Conservation (phyloP, 1,139 yeast genomes). For the Saccharomyces hybrid region DNA sequence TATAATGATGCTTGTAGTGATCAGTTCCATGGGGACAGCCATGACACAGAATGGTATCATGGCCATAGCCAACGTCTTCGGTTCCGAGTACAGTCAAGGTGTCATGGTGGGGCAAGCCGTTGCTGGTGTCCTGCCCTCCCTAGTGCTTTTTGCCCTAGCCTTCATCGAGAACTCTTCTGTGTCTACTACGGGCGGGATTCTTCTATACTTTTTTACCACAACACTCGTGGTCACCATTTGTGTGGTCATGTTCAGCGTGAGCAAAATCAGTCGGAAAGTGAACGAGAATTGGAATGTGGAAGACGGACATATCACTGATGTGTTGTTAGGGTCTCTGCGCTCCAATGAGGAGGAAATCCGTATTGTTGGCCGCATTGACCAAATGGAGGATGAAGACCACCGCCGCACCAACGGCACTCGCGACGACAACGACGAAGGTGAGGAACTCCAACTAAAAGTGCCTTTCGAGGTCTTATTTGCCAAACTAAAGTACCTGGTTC, state of each 20-base stretch:
- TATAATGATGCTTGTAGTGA: conserved; percentile 49
- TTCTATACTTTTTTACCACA: conserved; percentile 62
- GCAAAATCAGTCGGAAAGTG: conserved; percentile 14
- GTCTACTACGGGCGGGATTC: conserved; percentile 35
- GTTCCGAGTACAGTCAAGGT: conserved; percentile 70
- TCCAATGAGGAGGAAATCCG: not conserved
- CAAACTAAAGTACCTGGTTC: conserved; percentile 54
- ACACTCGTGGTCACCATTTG: conserved; percentile 51
- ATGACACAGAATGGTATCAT: conserved; percentile 83
- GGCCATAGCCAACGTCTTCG: conserved; percentile 77
- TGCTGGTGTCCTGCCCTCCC: conserved; percentile 84
- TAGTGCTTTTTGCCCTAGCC: conserved; percentile 60
- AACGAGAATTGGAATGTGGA: not conserved
- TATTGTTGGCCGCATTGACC: not conserved
- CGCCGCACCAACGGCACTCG: not conserved
- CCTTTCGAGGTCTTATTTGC: conserved; percentile 41
- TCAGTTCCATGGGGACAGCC: conserved; percentile 60
- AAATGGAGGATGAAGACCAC: not conserved
- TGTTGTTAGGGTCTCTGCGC: not conserved
- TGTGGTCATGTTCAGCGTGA: conserved; percentile 31
- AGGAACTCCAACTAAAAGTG: conserved; percentile 11
- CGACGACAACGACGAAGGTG: conserved; percentile 4
- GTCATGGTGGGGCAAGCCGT: conserved; percentile 93
- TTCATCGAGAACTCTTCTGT: conserved; percentile 29
- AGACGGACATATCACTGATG: not conserved